Evolutionary conservation across 148 eudicot genomes (phyloP), one percentile per base, ranked within the genome.

Genomic region (Suaeda aralocaspica): DNA sequence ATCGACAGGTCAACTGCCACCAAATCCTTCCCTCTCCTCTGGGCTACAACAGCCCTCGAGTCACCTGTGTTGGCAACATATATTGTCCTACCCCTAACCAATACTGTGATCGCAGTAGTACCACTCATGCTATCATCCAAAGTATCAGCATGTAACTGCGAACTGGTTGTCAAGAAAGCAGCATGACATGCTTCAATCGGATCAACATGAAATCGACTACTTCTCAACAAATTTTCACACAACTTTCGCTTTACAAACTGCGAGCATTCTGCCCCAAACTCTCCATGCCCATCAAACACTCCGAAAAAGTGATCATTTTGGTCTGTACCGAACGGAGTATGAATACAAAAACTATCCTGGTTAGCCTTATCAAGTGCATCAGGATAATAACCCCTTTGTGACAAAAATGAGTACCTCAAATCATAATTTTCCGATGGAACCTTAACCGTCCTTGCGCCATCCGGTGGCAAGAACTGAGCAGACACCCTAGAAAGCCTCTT

Each of bases 281-380:
- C 98, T 11, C 98, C 98, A 72, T 94, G 98, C 42, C 98, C 98
- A 78, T 94, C 98, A 76, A 94, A 94, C 39, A 94, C 97, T 55
- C 98, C 98, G 51, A 94, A 91, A 59, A 94, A 89, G 74, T 89
- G 88, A 68, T 91, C 97, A 77, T 91, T 81, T 0, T 80, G 85
- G 63, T 87, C 80, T 11, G 89, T 86, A 28, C 98, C 98, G 78
- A 94, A 94, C 14, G 98, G 98, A 25, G 96, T 91, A 79, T 94
- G 98, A 71, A 94, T 89, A 76, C 89, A 91, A 69, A 89, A 94
- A 67, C 98, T 94, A 72, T 94, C 98, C 81, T 94, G 98, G 75
- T 94, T 94, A 73, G 97, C 92, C 82, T 94, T 94, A 86, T 94
- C 98, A 77, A 94, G 96, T 11, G 98, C 97, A 89, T 94, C 98